phyloP scores from a whole-genome alignment of 805 yeast genomes.

The Lipomyces sp. region DNA sequence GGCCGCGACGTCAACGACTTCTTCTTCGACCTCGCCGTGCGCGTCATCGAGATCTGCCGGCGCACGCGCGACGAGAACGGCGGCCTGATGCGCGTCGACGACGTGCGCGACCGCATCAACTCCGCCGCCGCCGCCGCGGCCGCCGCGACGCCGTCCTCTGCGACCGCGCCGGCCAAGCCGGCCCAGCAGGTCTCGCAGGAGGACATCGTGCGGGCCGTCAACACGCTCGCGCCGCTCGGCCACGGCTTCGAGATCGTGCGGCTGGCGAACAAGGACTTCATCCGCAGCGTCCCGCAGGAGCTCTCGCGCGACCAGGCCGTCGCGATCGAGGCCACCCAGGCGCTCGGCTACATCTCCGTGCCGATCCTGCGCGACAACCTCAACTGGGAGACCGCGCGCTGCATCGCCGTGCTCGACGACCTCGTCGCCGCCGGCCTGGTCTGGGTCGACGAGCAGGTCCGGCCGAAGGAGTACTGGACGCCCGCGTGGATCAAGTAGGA shows the following conservation, averaged over 20 bases:
- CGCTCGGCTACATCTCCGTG: slow-evolving; percentile 69
- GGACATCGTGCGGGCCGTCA: slow-evolving; percentile 59
- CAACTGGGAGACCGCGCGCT: slow-evolving; percentile 65
- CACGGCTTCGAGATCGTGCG: slow-evolving; percentile 64
- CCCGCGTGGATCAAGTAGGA: slow-evolving; percentile 35
- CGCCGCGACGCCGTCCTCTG: background rate
- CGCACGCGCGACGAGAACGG: slow-evolving; percentile 72
- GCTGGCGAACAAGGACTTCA: slow-evolving; percentile 54
- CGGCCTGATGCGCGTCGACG: slow-evolving; percentile 67
- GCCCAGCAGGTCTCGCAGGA: slow-evolving; percentile 37
- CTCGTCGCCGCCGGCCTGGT: slow-evolving; percentile 78
- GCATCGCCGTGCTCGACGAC: slow-evolving; percentile 55
- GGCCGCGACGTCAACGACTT: slow-evolving; percentile 49
- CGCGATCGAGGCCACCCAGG: slow-evolving; percentile 71
- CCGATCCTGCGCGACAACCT: slow-evolving; percentile 67
- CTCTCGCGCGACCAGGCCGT: slow-evolving; percentile 64
- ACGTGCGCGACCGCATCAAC: slow-evolving; percentile 41
- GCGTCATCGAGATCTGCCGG: slow-evolving; percentile 72
- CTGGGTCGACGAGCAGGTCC: slow-evolving; percentile 66
- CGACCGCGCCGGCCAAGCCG: background rate
- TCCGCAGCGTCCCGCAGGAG: slow-evolving; percentile 62
- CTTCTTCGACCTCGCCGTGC: slow-evolving; percentile 64
- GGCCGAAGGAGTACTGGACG: slow-evolving; percentile 40
- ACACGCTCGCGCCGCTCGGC: slow-evolving; percentile 56
- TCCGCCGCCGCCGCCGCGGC: background rate